A percentile compares a stretch with the other conserved stretches of the same genome.
Conservation (phyloP, 2,329 filamentous ascomycete genomes). For the Aspergillus fijiensis region DNA sequence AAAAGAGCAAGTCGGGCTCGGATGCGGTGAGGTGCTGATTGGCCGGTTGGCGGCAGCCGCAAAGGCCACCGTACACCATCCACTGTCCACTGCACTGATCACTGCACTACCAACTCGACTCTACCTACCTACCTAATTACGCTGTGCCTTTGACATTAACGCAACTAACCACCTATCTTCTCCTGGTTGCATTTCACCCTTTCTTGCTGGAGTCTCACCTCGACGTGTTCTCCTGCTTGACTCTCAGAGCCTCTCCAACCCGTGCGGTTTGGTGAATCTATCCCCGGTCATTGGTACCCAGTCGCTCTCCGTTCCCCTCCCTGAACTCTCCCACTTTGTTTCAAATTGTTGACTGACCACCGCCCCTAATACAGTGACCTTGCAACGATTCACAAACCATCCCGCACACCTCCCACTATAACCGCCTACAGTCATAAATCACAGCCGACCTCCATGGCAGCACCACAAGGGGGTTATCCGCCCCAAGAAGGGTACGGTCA, state of each 20-base stretch:
- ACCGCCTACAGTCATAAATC: slow-evolving; percentile 2
- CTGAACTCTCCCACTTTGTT: slow-evolving; percentile 10
- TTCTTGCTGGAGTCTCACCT: slow-evolving; percentile 13
- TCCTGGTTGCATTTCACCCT: slow-evolving; percentile 7
- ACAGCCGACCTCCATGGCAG: slow-evolving; percentile 43
- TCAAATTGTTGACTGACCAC: slow-evolving; percentile 20
- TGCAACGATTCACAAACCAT: slow-evolving; percentile 16
- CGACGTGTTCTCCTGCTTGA: slow-evolving; percentile 11
- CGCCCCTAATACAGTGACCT: slow-evolving; percentile 20
- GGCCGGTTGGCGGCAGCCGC: slow-evolving; percentile 26
- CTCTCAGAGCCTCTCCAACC: not conserved
- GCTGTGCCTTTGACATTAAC: slow-evolving; percentile 13
- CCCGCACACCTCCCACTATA: slow-evolving; percentile 2
- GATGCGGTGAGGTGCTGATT: slow-evolving; percentile 32
- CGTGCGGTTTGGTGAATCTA: not conserved
- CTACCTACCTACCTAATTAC: not conserved
- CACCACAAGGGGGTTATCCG: slow-evolving; percentile 54
- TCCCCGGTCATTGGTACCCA: slow-evolving; percentile 20
- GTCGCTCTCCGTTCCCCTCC: slow-evolving; percentile 12
- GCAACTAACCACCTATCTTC: slow-evolving; percentile 12
- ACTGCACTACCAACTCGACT: not conserved
- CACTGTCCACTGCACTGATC: slow-evolving; percentile 11
- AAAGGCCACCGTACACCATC: slow-evolving; percentile 43
- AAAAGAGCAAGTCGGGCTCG: slow-evolving; percentile 16
- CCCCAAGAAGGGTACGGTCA: slow-evolving; percentile 52